phyloP scores from a whole-genome alignment of 2,329 filamentous ascomycete species.

The Botrytis fabae region DNA sequence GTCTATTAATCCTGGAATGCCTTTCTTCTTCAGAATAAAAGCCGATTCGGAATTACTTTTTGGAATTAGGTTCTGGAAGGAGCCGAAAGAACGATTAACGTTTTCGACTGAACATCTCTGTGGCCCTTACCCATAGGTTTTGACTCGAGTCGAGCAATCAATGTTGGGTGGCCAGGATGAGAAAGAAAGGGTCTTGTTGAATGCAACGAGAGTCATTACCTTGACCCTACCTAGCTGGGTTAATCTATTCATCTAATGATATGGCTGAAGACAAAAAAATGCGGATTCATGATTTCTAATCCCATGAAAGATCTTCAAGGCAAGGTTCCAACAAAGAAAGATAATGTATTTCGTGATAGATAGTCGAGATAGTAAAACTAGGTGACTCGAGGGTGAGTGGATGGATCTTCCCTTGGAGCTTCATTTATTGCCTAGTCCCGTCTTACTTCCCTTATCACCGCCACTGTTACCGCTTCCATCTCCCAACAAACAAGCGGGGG shows the following conservation, averaged over 20 bases:
- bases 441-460: slow-evolving; percentile 9
- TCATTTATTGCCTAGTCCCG: background rate
- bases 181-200: background rate
- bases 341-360: background rate
- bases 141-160: background rate
- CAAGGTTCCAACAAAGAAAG: background rate
- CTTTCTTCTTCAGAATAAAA: background rate
- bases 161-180: background rate
- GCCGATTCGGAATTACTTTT: slow-evolving; percentile 4
- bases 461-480: slow-evolving; percentile 9
- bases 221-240: background rate
- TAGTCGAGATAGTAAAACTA: background rate
- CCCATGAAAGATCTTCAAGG: background rate
- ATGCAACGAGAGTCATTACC: background rate
- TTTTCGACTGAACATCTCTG: background rate
- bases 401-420: background rate
- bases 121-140: background rate
- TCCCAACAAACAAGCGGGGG: background rate
- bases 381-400: background rate
- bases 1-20: background rate
- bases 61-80: background rate
- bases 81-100: background rate
- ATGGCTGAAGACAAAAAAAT: background rate
- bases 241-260: background rate
- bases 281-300: background rate